phyloP scores from a whole-genome alignment of 179 eudicot genomes.

The Patellifolia procumbens region DNA sequence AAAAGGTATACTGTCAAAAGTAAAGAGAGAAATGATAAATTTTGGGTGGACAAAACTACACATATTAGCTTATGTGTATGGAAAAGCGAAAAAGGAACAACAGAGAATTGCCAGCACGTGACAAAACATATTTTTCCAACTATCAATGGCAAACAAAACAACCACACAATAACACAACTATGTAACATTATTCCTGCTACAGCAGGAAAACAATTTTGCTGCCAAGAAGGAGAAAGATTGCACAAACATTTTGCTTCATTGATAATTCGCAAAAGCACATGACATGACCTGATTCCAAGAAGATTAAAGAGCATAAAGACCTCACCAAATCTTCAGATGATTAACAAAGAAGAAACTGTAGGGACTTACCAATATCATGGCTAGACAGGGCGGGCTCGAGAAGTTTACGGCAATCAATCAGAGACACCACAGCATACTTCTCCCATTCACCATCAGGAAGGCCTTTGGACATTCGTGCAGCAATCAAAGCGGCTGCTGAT shows the following conservation, averaged over 20 bases:
- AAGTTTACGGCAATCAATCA: slow-evolving; percentile 72
- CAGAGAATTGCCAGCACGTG: no score
- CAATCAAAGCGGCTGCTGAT: slow-evolving; percentile 83
- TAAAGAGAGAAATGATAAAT: neutral
- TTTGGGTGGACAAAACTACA: neutral
- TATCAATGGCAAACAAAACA: no score
- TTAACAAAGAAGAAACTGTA: neutral
- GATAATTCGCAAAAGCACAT: neutral
- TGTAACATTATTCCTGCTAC: neutral
- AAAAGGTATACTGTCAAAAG: neutral
- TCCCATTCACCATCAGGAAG: slow-evolving; percentile 66
- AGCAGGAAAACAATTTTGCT: neutral
- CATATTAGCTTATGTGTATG: neutral
- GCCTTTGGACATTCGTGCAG: slow-evolving; percentile 59
- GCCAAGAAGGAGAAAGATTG: neutral
- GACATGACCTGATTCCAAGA: neutral
- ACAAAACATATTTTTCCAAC: no score
- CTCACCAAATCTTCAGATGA: neutral
- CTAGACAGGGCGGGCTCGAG: slow-evolving; percentile 76
- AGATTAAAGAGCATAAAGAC: neutral
- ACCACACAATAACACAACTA: neutral
- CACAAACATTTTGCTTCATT: neutral
- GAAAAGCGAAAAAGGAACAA: no score
- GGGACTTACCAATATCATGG: slow-evolving; percentile 57
- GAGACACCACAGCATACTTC: slow-evolving; percentile 76